Evolutionary conservation across 768 basidiomycete species (phyloP).

Genomic region (Termitomyces sp.): DNA sequence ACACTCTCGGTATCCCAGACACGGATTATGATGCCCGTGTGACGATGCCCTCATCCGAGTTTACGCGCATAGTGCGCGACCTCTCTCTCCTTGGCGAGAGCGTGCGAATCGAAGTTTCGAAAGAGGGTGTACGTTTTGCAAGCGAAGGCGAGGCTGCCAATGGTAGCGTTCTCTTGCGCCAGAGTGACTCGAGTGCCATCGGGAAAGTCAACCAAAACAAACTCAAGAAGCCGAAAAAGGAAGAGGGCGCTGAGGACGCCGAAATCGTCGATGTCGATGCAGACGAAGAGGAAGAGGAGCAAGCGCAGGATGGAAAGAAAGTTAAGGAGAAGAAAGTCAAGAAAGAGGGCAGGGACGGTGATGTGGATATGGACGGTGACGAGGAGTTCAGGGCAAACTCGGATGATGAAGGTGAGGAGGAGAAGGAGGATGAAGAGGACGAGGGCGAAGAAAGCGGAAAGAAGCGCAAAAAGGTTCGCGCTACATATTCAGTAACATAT

Average conservation of each 20-base stretch:
- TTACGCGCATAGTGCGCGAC: slow-evolving; percentile 90
- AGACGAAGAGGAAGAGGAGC: slow-evolving; percentile 44
- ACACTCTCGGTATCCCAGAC: slow-evolving; percentile 92
- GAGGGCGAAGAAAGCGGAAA: slow-evolving; percentile 49
- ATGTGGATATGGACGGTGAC: slow-evolving; percentile 43
- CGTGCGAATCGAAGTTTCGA: slow-evolving; percentile 92
- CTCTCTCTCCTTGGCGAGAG: slow-evolving; percentile 86
- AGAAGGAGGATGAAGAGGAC: slow-evolving; percentile 47
- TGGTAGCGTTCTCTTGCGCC: slow-evolving; percentile 79
- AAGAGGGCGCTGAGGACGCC: slow-evolving; percentile 41
- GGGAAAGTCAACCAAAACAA: slow-evolving; percentile 36
- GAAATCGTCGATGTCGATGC: slow-evolving; percentile 42
- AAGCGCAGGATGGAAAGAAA: slow-evolving; percentile 35
- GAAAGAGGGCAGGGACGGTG: slow-evolving; percentile 39
- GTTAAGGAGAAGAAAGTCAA: slow-evolving; percentile 41
- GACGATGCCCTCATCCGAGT: slow-evolving; percentile 81
- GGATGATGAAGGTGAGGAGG: slow-evolving; percentile 51
- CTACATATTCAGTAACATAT: neutral
- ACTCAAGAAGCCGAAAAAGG: slow-evolving; percentile 28
- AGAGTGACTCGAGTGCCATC: slow-evolving; percentile 50
- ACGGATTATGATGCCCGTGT: slow-evolving; percentile 96
- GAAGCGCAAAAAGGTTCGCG: slow-evolving; percentile 64
- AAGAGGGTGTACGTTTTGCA: slow-evolving; percentile 92
- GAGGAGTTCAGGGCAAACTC: slow-evolving; percentile 42
- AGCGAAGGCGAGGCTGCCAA: slow-evolving; percentile 94